A percentile compares a stretch with the other conserved stretches of the same genome.
Conservation (phyloP, 352 stramenopile genomes). For the Thraustotheca clavata region DNA sequence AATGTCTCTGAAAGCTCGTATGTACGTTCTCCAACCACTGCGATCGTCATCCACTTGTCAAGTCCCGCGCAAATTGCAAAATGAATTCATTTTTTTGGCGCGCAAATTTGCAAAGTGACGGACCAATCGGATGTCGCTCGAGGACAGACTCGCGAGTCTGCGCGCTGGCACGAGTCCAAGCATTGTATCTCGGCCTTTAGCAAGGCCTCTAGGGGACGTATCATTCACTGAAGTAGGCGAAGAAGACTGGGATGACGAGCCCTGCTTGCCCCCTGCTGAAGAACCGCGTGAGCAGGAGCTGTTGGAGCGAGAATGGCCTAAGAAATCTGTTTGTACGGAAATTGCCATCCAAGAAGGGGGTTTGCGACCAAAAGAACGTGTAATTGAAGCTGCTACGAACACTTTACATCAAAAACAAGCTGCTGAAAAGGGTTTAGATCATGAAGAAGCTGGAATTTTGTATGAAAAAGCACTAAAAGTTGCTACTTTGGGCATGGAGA, state of each 20-base stretch:
- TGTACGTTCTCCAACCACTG: conserved; percentile 31
- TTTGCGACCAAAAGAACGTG: no score
- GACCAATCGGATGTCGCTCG: conserved; percentile 12
- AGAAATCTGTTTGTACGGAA: no score
- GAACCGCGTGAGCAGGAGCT: no score
- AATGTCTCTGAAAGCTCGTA: conserved; percentile 76
- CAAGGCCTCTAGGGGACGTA: background rate
- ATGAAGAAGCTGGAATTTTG: background rate
- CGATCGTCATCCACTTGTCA: conserved; percentile 23
- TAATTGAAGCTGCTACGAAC: no score
- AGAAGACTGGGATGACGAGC: conserved; percentile 22
- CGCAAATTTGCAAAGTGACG: conserved; percentile 11
- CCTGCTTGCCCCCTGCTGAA: background rate
- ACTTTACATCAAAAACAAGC: background rate
- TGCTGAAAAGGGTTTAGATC: no score
- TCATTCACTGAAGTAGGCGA: conserved; percentile 11
- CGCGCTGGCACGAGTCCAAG: background rate
- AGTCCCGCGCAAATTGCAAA: no score
- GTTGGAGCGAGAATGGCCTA: no score
- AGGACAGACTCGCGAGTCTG: conserved; percentile 15
- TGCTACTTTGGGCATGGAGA: conserved; percentile 61
- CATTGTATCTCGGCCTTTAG: background rate
- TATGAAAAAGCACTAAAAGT: conserved; percentile 54
- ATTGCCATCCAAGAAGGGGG: no score
- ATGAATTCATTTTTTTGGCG: background rate